Evolutionary conservation across 2,329 filamentous ascomycete species (phyloP).

Genomic region (Gnomoniopsis smithogilvyi): DNA sequence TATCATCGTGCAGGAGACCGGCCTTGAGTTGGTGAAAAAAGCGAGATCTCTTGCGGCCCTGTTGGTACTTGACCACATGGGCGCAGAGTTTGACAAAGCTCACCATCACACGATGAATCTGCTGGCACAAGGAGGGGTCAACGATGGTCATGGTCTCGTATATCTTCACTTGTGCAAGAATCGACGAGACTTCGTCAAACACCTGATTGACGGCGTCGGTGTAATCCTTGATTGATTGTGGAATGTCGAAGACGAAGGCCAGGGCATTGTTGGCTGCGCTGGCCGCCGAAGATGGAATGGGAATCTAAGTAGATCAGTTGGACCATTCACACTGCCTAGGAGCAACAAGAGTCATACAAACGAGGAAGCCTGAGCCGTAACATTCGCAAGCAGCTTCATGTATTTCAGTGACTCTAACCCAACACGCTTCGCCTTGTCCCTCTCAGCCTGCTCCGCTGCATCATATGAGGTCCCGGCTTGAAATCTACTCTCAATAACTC

Average conservation of each 20-base stretch:
- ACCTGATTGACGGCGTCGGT: conserved; percentile 22
- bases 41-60: conserved; percentile 19
- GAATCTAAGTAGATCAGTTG: conserved; percentile 16
- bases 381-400: too few species aligned
- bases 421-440: too few species aligned
- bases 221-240: conserved; percentile 21
- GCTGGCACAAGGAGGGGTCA: conserved; percentile 17
- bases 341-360: conserved; percentile 22
- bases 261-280: conserved; percentile 20
- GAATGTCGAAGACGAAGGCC: conserved; percentile 25
- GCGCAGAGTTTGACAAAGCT: conserved; percentile 27
- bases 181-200: conserved; percentile 21
- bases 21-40: too few species aligned
- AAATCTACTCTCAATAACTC: conserved; percentile 19
- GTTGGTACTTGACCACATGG: conserved; percentile 27
- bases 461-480: too few species aligned
- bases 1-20: conserved; percentile 16
- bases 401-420: too few species aligned
- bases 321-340: too few species aligned
- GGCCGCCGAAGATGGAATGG: conserved; percentile 20
- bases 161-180: conserved; percentile 24
- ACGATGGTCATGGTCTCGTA: conserved; percentile 22
- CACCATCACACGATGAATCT: conserved; percentile 22
- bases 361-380: conserved; percentile 19
- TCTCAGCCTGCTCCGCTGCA: conserved; percentile 5